A percentile compares a stretch with the other conserved stretches of the same genome.
Evolutionary conservation across 2,329 filamentous ascomycete genomes (phyloP).

Genomic region (Aspergillus chevalieri): DNA sequence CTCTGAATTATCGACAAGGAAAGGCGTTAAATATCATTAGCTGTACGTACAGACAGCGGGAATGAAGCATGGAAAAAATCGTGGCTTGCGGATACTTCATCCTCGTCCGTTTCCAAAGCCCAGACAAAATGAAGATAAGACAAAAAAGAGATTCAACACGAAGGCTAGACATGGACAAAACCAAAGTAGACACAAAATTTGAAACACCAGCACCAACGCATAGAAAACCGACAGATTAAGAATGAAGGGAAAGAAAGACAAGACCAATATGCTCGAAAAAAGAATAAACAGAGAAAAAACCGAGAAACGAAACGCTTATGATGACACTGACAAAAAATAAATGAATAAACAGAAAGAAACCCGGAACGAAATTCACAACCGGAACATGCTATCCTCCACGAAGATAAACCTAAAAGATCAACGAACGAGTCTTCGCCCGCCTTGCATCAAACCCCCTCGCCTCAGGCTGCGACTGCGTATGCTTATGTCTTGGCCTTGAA

Average conservation of each 20-base stretch:
- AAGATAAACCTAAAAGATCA: conserved; percentile 32
- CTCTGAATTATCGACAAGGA: conserved; percentile 12
- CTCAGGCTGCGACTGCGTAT: conserved; percentile 37
- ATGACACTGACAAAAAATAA: conserved; percentile 7
- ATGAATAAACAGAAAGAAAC: conserved; percentile 8
- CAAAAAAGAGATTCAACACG: conserved; percentile 1
- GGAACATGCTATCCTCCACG: conserved; percentile 15
- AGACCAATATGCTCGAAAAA: not conserved
- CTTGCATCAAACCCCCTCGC: conserved; percentile 29
- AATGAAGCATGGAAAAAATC: conserved; percentile 9
- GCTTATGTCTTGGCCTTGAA: conserved; percentile 32
- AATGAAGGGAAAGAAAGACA: not conserved
- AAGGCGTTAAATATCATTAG: conserved; percentile 14
- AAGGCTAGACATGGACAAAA: not conserved
- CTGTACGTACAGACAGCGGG: conserved; percentile 9
- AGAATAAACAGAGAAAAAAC: not conserved
- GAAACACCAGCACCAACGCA: conserved; percentile 15
- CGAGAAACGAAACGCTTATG: conserved; percentile 3
- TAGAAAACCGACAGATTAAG: not conserved
- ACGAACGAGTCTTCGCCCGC: conserved; percentile 36
- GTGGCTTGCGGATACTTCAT: conserved; percentile 16
- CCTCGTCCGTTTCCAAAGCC: conserved; percentile 1
- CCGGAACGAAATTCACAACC: conserved; percentile 8
- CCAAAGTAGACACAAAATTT: conserved; percentile 1
- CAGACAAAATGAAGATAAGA: conserved; percentile 7